Percentiles rank a stretch among this genome's conserved stretches.
These are phyloP conservation scores for Trichoderma sp. DNA, from an alignment of 2,329 filamentous ascomycete genomes.

Conservation along the genomic window DNA sequence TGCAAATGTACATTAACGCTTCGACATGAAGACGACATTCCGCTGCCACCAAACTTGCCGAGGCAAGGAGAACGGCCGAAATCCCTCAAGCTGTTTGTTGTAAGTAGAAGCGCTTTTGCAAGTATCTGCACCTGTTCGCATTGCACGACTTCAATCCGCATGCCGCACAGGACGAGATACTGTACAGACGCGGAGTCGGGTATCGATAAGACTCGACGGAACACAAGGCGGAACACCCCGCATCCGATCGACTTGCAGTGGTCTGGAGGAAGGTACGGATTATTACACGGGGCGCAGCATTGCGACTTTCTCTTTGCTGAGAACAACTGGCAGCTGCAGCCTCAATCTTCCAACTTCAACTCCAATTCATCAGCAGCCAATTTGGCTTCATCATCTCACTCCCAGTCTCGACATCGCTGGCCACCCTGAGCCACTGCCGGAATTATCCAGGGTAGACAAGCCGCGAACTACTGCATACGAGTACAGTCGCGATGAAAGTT, in stretches of 20 bases:
- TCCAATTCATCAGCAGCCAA: background rate
- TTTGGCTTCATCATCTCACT: background rate
- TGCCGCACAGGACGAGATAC: background rate
- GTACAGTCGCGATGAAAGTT: too few species aligned
- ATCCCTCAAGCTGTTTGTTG: too few species aligned
- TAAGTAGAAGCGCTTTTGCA: too few species aligned
- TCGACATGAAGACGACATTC: too few species aligned
- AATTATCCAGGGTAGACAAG: background rate
- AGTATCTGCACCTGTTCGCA: too few species aligned
- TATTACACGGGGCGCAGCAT: background rate
- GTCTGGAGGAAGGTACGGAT: constrained; percentile 6
- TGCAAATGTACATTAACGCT: background rate
- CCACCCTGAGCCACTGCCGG: background rate
- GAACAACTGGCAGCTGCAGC: background rate
- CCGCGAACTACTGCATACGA: background rate
- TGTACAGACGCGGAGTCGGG: background rate
- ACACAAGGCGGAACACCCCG: constrained; percentile 1
- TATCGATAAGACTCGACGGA: background rate
- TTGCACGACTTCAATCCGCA: too few species aligned
- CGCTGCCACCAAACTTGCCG: too few species aligned
- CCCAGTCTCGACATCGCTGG: background rate
- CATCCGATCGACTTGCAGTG: constrained; percentile 12
- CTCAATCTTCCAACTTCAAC: background rate
- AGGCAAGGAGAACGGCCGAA: too few species aligned
- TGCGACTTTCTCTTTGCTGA: background rate